Conservation (phyloP, 768 basidiomycete genomes). For the Dentipellis fragilis region DNA sequence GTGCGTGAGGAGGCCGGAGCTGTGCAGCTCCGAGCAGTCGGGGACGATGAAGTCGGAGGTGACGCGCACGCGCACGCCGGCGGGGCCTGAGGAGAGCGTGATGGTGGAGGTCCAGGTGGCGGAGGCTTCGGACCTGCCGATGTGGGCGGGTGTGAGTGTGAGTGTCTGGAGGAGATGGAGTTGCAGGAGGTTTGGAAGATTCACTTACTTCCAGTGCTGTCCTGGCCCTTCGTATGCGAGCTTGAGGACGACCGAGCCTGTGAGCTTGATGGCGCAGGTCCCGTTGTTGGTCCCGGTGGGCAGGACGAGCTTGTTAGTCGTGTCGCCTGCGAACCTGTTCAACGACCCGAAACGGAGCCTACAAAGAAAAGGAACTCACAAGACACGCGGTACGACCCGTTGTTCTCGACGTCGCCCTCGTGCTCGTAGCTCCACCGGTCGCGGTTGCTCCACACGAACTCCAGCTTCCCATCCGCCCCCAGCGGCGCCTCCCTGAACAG, state of each 20-base stretch:
- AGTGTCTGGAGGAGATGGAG: background rate
- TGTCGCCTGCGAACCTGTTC: background rate
- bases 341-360: background rate
- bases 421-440: background rate
- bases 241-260: background rate
- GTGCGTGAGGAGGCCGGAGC: background rate
- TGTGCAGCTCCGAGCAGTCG: background rate
- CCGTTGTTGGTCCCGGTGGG: background rate
- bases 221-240: background rate
- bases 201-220: background rate
- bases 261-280: background rate
- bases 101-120: background rate
- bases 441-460: background rate
- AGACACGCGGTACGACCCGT: background rate
- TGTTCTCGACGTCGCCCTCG: background rate
- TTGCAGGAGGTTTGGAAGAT: too few species aligned
- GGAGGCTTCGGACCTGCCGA: background rate
- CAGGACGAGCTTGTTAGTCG: background rate
- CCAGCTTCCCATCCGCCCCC: background rate
- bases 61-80: background rate
- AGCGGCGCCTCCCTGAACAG: background rate
- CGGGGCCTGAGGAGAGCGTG: background rate
- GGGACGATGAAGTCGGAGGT: background rate
- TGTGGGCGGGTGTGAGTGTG: background rate
- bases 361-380: background rate